phyloP scores from a whole-genome alignment of 345 rosid genomes.

The Euphorbia peplus region DNA sequence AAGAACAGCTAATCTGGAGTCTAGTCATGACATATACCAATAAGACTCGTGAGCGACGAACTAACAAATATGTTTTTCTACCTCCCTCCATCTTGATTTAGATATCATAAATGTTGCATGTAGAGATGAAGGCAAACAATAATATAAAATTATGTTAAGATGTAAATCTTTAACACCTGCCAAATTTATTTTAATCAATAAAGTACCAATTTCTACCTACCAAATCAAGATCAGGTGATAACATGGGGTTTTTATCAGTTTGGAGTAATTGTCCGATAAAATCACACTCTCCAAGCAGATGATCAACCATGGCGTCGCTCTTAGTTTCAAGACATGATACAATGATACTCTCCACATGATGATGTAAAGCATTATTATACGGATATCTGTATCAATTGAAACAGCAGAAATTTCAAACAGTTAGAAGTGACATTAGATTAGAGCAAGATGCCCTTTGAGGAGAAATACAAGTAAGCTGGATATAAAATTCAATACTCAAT shows the following conservation, averaged over 20 bases:
- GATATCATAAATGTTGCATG: no score
- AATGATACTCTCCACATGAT: constrained; percentile 88
- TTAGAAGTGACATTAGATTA: not conserved
- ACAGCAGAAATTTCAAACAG: constrained; percentile 15
- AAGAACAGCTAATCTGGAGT: not conserved
- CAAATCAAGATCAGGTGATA: constrained; percentile 52
- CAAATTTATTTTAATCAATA: not conserved
- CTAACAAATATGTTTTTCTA: not conserved
- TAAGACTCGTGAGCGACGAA: not conserved
- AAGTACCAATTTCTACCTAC: constrained; percentile 23
- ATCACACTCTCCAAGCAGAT: constrained; percentile 78
- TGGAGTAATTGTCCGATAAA: constrained; percentile 70
- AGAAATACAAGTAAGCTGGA: not conserved
- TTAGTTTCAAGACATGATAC: constrained; percentile 80
- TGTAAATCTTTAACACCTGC: not conserved
- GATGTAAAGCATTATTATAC: constrained; percentile 90
- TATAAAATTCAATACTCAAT: not conserved
- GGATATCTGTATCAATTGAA: constrained; percentile 70
- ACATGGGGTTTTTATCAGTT: constrained; percentile 61
- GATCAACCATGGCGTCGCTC: constrained; percentile 54
- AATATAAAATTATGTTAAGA: not conserved
- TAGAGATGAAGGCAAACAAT: not conserved
- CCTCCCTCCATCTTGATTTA: not conserved
- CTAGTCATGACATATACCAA: not conserved
- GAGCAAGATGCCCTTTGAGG: not conserved